Conservation (phyloP, 2,329 filamentous ascomycete species). For the Cladobotryum protrusum region DNA sequence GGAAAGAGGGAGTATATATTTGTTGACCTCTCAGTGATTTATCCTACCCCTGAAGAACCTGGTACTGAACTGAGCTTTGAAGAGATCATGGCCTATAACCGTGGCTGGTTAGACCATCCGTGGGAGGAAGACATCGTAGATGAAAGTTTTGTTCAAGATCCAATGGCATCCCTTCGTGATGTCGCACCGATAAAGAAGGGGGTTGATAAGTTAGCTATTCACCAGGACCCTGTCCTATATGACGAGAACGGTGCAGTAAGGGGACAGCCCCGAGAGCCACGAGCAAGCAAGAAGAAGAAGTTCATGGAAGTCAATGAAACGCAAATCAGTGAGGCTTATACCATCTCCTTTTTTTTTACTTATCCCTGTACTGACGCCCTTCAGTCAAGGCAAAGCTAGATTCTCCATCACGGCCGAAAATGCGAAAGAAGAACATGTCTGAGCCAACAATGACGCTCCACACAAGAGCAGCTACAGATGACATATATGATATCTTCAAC, state of each 20-base stretch:
- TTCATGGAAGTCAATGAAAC: constrained; percentile 83
- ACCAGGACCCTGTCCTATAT: constrained; percentile 39
- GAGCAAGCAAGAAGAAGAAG: constrained; percentile 63
- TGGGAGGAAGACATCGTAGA: constrained; percentile 45
- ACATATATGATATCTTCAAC: constrained; percentile 97
- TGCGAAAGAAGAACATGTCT: constrained; percentile 64
- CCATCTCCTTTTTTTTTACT: background rate
- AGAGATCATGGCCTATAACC: constrained; percentile 72
- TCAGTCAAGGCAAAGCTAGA: constrained; percentile 88
- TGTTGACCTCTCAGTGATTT: constrained; percentile 79
- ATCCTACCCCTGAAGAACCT: constrained; percentile 66
- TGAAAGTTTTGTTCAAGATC: constrained; percentile 27
- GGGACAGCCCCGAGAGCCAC: constrained; percentile 37
- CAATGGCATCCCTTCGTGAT: constrained; percentile 21
- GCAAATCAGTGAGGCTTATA: constrained; percentile 67
- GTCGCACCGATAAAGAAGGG: constrained; percentile 25
- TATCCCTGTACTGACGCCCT: constrained; percentile 22
- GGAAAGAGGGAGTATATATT: constrained; percentile 82
- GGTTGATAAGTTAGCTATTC: constrained; percentile 36
- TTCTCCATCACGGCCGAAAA: constrained; percentile 78
- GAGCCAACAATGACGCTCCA: constrained; percentile 99
- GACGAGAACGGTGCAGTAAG: constrained; percentile 56
- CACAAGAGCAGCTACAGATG: constrained; percentile 89
- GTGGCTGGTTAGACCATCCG: constrained; percentile 59
- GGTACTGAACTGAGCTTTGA: constrained; percentile 83